Conservation (phyloP, 2,329 filamentous ascomycete genomes). For the Myotisia sp. region DNA sequence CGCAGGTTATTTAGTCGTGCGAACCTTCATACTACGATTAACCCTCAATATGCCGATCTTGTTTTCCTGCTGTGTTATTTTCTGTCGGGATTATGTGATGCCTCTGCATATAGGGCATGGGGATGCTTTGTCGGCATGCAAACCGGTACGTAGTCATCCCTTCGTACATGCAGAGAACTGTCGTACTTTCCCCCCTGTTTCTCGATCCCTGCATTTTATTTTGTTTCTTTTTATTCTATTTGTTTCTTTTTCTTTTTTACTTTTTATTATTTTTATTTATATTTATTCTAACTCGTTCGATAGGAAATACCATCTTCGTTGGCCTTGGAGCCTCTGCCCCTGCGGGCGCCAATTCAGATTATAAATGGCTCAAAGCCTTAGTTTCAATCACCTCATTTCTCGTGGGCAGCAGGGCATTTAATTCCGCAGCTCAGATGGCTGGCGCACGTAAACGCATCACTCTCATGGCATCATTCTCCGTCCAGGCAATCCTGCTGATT, state of each 20-base stretch:
- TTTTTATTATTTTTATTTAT: background rate
- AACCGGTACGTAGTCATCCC: constrained; percentile 25
- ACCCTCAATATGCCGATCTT: constrained; percentile 24
- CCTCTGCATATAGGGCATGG: constrained; percentile 34
- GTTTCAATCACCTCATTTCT: constrained; percentile 30
- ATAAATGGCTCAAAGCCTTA: constrained; percentile 32
- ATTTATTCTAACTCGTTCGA: too few species aligned
- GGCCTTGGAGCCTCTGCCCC: constrained; percentile 31
- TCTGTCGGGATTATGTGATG: constrained; percentile 32
- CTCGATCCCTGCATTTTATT: too few species aligned
- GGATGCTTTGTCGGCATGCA: constrained; percentile 36
- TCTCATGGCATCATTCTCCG: constrained; percentile 28
- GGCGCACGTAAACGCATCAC: constrained; percentile 23
- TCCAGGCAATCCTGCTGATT: constrained; percentile 26
- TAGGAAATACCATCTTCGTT: constrained; percentile 35
- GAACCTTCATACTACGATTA: too few species aligned
- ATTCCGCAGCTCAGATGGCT: constrained; percentile 22
- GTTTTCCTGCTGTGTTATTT: constrained; percentile 28
- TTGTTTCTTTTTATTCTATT: too few species aligned
- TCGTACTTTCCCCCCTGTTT: too few species aligned
- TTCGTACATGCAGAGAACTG: too few species aligned
- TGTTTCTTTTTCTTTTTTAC: too few species aligned
- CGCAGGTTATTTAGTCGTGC: too few species aligned
- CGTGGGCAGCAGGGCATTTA: constrained; percentile 29
- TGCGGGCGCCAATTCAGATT: constrained; percentile 21